Evolutionary conservation across 2,329 filamentous ascomycete species (phyloP).

Genomic region (Phialophora macrospora): DNA sequence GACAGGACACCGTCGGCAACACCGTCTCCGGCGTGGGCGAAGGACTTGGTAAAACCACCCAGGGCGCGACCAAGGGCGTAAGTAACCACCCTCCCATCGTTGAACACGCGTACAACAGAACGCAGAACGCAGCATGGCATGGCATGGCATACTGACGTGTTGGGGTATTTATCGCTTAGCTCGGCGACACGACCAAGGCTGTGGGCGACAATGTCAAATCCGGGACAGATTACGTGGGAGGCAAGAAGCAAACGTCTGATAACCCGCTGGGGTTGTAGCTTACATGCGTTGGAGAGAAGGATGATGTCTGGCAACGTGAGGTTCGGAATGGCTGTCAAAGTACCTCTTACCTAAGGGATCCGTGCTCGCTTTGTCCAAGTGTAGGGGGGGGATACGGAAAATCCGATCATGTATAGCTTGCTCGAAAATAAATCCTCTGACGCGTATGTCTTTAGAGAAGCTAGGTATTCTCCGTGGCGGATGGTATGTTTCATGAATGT

Average conservation of each 20-base stretch:
- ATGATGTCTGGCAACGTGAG: not conserved
- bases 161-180: slow-evolving; percentile 4
- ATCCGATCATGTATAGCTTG: not conserved
- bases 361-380: not conserved
- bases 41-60: slow-evolving; percentile 40
- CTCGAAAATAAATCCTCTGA: not conserved
- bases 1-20: slow-evolving; percentile 39
- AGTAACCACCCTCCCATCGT: slow-evolving; percentile 4
- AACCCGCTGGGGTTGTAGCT: slow-evolving; percentile 39
- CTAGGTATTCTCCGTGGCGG: not conserved
- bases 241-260: slow-evolving; percentile 40
- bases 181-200: slow-evolving; percentile 34
- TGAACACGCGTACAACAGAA: not conserved
- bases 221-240: slow-evolving; percentile 32
- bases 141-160: slow-evolving; percentile 2
- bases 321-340: not conserved
- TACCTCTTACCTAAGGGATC: too few species aligned
- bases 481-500: not conserved
- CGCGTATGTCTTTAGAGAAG: not conserved
- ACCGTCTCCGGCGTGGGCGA: slow-evolving; percentile 43
- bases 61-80: slow-evolving; percentile 35
- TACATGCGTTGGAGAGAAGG: not conserved
- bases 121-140: not conserved
- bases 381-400: not conserved
- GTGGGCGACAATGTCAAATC: slow-evolving; percentile 29